Evolutionary conservation across 1,284 basidiomycete genomes (phyloP).

Genomic region (Grifola frondosa): DNA sequence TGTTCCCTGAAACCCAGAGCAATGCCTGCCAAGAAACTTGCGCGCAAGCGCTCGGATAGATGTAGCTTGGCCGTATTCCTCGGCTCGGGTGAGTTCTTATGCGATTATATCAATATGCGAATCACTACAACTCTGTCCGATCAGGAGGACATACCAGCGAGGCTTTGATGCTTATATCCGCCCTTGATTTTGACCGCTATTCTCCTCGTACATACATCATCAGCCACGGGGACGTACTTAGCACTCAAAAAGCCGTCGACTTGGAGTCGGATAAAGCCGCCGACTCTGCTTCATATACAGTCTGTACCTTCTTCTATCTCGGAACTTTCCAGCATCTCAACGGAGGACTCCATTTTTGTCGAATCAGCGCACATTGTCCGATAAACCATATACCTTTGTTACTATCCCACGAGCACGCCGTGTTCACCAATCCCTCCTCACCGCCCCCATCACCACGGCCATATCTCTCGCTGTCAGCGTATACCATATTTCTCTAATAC

Average conservation of each 20-base stretch:
- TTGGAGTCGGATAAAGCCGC: constrained; percentile 55
- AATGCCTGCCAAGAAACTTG: constrained; percentile 7
- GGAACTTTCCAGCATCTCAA: no score
- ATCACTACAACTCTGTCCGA: constrained; percentile 5
- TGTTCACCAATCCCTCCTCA: constrained; percentile 77
- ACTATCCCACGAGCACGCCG: constrained; percentile 81
- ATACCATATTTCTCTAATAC: constrained; percentile 54
- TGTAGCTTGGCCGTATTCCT: constrained; percentile 61
- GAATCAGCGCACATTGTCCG: constrained; percentile 11
- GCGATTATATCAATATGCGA: constrained; percentile 3
- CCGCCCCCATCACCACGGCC: constrained; percentile 64
- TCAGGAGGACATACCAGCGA: constrained; percentile 95
- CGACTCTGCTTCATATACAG: constrained; percentile 14
- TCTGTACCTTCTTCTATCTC: constrained; percentile 21
- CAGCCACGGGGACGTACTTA: constrained; percentile 81
- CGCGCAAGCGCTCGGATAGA: constrained; percentile 20
- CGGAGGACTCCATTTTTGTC: no score
- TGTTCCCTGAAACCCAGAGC: constrained; percentile 17
- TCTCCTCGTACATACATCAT: constrained; percentile 79
- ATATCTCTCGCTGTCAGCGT: constrained; percentile 60
- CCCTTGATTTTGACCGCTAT: constrained; percentile 79
- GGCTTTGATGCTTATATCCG: constrained; percentile 73
- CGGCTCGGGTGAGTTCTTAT: constrained; percentile 51
- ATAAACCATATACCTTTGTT: constrained; percentile 49
- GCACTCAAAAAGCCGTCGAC: constrained; percentile 65